Base-by-base conservation (phyloP, 805 yeast species). In the Kluyveromyces dobzhanskii region DNA sequence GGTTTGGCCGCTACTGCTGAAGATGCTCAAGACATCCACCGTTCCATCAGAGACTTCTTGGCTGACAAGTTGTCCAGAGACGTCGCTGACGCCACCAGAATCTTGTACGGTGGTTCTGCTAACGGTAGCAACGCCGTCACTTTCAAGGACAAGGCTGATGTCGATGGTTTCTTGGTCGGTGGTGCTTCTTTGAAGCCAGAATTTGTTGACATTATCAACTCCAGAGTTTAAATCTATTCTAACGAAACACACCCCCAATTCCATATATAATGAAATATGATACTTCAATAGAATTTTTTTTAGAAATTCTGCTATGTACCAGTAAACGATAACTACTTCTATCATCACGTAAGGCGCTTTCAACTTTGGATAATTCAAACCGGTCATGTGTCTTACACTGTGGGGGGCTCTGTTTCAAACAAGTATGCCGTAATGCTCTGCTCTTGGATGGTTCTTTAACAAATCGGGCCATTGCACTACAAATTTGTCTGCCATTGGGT, bases 161-260 rank as follows among this genome's bases (percentile, higher is more conserved):
- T 92, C 49, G 98, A 92, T 62, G 98, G 98, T 39, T 92, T 88
- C 90, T 78, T 92, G 60, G 98, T 92, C 56, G 98, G 98, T 62
- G 98, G 98, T 73, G 98, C 98, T 61, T 85, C 94, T 34, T 78
- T 92, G 68, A 92, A 92, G 78, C 95, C 98, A 51, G 98, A 92
- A 73, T 92, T 92, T 62, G 78, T 85, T 61, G 92, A 86, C 70
- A 92, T 92, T 63, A 75, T 92, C 77, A 90, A 84, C 73, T 84
- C 94, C 40, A 82, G 95, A 81, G 69, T 71, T 63, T 85, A 77
- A 21, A 21, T 21, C 9, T 64, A 35, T 32, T 25, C 24, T 21
- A 9, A 21, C n/a, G n/a, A 9, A 21, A 21, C 9, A 6, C 24
- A 6, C 24, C 24, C 24, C 24, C n/a, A n/a, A n/a, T n/a, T 21